Percentiles rank a stretch among this genome's conserved stretches.
phyloP scores from a whole-genome alignment of 108 stramenopile species.

The Cyclotella baltica region DNA sequence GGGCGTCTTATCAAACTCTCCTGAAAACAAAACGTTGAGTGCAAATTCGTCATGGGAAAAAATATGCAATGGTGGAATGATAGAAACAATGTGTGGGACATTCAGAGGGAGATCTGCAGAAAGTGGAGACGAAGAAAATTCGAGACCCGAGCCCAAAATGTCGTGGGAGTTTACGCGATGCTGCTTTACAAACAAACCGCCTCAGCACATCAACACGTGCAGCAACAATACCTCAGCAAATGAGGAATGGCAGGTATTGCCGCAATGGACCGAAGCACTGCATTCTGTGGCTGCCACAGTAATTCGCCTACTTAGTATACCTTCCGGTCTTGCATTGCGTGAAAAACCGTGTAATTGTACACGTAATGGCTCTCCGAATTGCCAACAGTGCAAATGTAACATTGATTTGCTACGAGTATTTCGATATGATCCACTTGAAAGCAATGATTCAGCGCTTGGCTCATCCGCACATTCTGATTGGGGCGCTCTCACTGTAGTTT shows the following conservation, averaged over 20 bases:
- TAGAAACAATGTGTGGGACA: slow-evolving; percentile 21
- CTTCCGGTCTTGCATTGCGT: slow-evolving; percentile 40
- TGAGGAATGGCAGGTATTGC: slow-evolving; percentile 4
- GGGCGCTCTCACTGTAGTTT: slow-evolving; percentile 84
- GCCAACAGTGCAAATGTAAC: slow-evolving; percentile 20
- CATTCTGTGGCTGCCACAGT: slow-evolving; percentile 46
- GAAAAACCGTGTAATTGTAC: slow-evolving; percentile 34
- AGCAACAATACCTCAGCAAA: background rate
- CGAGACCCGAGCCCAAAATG: slow-evolving; percentile 55
- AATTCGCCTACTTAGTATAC: slow-evolving; percentile 49
- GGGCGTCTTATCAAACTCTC: background rate
- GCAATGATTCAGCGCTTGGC: slow-evolving; percentile 39
- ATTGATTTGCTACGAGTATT: slow-evolving; percentile 56
- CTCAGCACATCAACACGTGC: background rate
- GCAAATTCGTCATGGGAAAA: slow-evolving; percentile 2
- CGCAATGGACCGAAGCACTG: slow-evolving; percentile 47
- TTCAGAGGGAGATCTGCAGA: slow-evolving; percentile 62
- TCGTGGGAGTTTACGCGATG: slow-evolving; percentile 60
- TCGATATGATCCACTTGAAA: slow-evolving; percentile 55
- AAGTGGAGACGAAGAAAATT: slow-evolving; percentile 41
- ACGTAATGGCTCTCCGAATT: slow-evolving; percentile 7
- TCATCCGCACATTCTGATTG: slow-evolving; percentile 84
- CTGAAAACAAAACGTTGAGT: background rate
- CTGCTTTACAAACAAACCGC: background rate
- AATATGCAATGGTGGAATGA: slow-evolving; percentile 29